Evolutionary conservation across 345 rosid genomes (phyloP), one percentile per base, ranked within the genome.

Genomic region (Ceriops zippeliana): DNA sequence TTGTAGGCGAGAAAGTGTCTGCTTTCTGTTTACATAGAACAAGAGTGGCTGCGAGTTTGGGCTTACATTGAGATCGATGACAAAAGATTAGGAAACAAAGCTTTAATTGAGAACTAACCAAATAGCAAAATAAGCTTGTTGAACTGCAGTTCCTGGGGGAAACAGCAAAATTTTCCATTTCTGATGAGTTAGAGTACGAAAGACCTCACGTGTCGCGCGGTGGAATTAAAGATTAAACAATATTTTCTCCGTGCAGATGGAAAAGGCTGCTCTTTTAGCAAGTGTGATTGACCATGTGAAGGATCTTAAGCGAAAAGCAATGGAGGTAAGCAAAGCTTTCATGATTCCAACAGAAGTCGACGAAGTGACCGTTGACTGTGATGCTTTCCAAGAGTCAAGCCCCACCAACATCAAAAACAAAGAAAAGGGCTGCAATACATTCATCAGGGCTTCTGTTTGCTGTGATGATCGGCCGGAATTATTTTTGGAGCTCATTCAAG

Each of bases 391-490:
- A 47, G 65, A 63, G 9, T 58, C 34, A 57, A 60, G 61, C 69
- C 52, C 71, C 54, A 42, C 58, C 15, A 37, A 30, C 9, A 57
- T 9, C 27, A 58, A 37, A 54, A 58, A 66, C 24, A 31, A 52
- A 20, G 61, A 72, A 37, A 57, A 72, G 1, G 65, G 70, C 11
- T 53, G 3, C 63, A 38, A 42, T 24, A 16, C 60, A 52, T 69
- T 80, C 68, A 83, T 93, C 72, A 85, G 83, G 67, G 97, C 86
- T 16, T 82, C 95, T 0, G 66, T 93, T 6, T 85, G 96, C 82
- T 91, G 98, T 59, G 91, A 88, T 42, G 99, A 95, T 66, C 84
- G 87, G 76, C 95, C 97, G 0, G 97, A 91, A 65, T 82, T 87
- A 61, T 84, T 86, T 20, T 49, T 83, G 26, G 98, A 91, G 80